Conservation (phyloP, 2,329 filamentous ascomycete species). For the Helotiales sp. region DNA sequence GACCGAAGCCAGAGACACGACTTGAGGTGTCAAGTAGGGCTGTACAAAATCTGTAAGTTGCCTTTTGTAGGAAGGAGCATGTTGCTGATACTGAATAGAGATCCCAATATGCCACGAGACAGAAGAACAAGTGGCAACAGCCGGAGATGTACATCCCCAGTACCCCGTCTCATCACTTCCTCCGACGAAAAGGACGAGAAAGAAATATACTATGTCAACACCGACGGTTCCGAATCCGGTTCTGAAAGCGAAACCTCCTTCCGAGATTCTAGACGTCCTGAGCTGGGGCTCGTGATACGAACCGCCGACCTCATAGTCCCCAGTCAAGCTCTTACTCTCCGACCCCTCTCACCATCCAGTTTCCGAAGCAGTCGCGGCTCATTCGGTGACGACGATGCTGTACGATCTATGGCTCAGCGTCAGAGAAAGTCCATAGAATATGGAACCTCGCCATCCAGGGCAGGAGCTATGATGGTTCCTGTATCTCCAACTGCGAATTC, state of each 20-base stretch:
- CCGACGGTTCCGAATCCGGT: conserved; percentile 30
- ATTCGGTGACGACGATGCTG: conserved; percentile 27
- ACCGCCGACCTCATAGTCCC: conserved; percentile 34
- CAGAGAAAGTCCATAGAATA: conserved; percentile 28
- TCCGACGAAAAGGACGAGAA: conserved; percentile 27
- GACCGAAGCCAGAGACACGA: conserved; percentile 33
- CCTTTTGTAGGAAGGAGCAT: conserved; percentile 25
- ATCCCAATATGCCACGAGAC: neutral
- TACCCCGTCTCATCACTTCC: conserved; percentile 28
- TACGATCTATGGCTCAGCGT: conserved; percentile 29
- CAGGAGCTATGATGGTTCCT: conserved; percentile 26
- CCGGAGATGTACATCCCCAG: conserved; percentile 16
- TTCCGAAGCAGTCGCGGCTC: conserved; percentile 31
- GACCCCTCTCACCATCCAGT: conserved; percentile 30
- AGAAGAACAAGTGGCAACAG: conserved; percentile 14
- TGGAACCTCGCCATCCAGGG: conserved; percentile 20
- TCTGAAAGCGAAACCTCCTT: conserved; percentile 17
- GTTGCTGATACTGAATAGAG: conserved; percentile 6
- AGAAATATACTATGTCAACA: conserved; percentile 29
- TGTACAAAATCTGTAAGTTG: neutral
- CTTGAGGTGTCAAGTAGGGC: neutral
- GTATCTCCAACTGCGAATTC: conserved; percentile 22
- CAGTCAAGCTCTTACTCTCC: conserved; percentile 30
- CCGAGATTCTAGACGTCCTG: conserved; percentile 18
- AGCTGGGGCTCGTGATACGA: conserved; percentile 31